Percentiles rank a stretch among this genome's conserved stretches.
phyloP scores from a whole-genome alignment of 257 asterid genomes.

The Forsythia suspensa region DNA sequence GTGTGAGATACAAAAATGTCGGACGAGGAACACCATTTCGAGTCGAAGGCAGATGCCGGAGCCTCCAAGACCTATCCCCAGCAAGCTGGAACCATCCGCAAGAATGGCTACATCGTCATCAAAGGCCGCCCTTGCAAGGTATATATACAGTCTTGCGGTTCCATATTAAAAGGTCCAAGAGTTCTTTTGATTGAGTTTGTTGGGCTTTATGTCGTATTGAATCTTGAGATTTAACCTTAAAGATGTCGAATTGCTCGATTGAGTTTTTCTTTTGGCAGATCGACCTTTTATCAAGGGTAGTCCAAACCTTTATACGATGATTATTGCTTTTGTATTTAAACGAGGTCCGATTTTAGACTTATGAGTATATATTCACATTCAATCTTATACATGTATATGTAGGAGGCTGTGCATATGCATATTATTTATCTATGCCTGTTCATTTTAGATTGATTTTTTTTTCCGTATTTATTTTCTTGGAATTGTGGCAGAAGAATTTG shows the following conservation, averaged over 20 bases:
- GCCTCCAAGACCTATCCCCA: slow-evolving; percentile 48
- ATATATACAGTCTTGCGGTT: not conserved
- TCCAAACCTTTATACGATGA: too few relatives aligned
- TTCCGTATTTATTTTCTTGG: not conserved
- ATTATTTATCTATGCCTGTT: too few relatives aligned
- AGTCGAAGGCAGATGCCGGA: slow-evolving; percentile 50
- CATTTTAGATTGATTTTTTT: not conserved
- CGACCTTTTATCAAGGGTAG: too few relatives aligned
- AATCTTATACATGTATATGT: too few relatives aligned
- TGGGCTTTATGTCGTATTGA: not conserved
- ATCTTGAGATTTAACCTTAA: not conserved
- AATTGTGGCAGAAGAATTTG: not conserved
- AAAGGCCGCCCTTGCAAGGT: slow-evolving; percentile 54
- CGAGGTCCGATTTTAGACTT: too few relatives aligned
- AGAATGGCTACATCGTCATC: slow-evolving; percentile 41
- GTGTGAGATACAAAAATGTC: slow-evolving; percentile 27
- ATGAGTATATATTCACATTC: too few relatives aligned
- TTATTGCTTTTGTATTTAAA: too few relatives aligned
- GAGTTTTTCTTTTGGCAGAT: not conserved
- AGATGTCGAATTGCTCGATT: not conserved
- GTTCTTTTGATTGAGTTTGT: too few relatives aligned
- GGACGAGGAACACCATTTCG: slow-evolving; percentile 53
- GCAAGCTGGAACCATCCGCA: slow-evolving; percentile 54
- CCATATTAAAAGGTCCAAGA: not conserved
- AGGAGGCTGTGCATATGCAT: too few relatives aligned